Evolutionary conservation across 208 protist species (phyloP), one percentile per base, ranked within the genome.

Genomic region (Acanthamoeba divionensis): DNA sequence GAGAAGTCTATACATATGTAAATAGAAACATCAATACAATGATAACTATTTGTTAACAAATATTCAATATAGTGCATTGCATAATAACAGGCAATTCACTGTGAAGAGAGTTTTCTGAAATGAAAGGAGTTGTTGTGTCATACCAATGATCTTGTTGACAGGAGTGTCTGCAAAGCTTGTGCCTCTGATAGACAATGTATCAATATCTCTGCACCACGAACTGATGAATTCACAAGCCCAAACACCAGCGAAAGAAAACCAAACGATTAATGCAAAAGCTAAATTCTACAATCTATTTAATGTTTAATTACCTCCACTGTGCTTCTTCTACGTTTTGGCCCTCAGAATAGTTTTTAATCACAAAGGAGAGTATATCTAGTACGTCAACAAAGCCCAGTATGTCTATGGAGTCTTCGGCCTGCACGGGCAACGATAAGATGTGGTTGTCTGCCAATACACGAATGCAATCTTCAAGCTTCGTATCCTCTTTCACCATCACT

Each of bases 251-350:
- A 8, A 67, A 9, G 62, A 12, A 67, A n/a, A 67, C 26, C 7
- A 67, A 31, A 18, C 7, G 62, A 67, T 41, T 9, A 75, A 44
- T 8, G 24, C 21, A 9, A 31, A 75, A 75, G 13, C 12, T 18
- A 31, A 67, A 18, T 15, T 12, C 13, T 41, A 67, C 8, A 31
- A 8, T 67, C 26, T 63, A 79, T 63, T 50, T n/a, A n/a, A n/a
- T n/a, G n/a, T n/a, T 21, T 13, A 12, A 29, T 69, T 26, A 79
- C 75, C 75, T 87, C 77, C 77, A 87, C 77, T 87, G 77, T 12
- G 55, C 55, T 41, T 66, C 55, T 36, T 62, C 5, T 15, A 82
- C 44, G 71, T 36, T 47, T 2, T 66, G 21, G 24, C 77, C 77
- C 18, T 67, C 38, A 12, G 77, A 55, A 41, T 55, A n/a, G 9